These are phyloP conservation scores for Ascomycota sp. DNA, from an alignment of 2,329 filamentous ascomycete genomes.

Conservation along the genomic window DNA sequence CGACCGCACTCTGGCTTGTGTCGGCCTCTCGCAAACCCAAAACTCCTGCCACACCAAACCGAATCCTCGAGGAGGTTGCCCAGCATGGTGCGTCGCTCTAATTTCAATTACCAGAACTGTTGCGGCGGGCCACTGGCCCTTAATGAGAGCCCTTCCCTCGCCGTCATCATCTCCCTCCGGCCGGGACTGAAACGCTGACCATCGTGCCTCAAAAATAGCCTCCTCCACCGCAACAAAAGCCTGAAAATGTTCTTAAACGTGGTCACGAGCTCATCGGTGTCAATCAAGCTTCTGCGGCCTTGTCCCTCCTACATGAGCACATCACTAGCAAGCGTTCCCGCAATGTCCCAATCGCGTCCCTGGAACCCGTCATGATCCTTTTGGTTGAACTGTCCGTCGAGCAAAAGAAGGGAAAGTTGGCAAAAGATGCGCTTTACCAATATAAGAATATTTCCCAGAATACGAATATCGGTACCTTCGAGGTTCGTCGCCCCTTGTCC, in stretches of 20 bases:
- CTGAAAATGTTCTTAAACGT: slow-evolving; percentile 97
- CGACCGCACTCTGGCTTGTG: slow-evolving; percentile 16
- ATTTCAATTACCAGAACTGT: no score
- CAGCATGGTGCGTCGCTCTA: slow-evolving; percentile 26
- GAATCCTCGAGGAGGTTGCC: slow-evolving; percentile 28
- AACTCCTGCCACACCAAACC: slow-evolving; percentile 16
- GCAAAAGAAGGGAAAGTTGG: slow-evolving; percentile 91
- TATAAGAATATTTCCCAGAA: slow-evolving; percentile 99
- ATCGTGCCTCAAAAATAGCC: slow-evolving; percentile 38
- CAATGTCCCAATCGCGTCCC: slow-evolving; percentile 85
- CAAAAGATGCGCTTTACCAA: slow-evolving; percentile 96
- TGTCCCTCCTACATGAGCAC: slow-evolving; percentile 95
- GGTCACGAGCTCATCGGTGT: slow-evolving; percentile 98
- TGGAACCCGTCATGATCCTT: slow-evolving; percentile 97
- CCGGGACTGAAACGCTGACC: slow-evolving; percentile 6
- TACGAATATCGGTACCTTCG: slow-evolving; percentile 94
- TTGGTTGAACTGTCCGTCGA: slow-evolving; percentile 94
- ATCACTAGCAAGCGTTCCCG: slow-evolving; percentile 95
- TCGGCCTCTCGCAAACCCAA: slow-evolving; percentile 16
- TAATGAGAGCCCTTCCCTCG: slow-evolving; percentile 11
- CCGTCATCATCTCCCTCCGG: slow-evolving; percentile 6
- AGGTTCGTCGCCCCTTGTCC: slow-evolving; percentile 31
- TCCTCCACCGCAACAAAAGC: slow-evolving; percentile 90
- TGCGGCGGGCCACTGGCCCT: no score
- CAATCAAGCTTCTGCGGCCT: slow-evolving; percentile 74